phyloP scores from a whole-genome alignment of 2,329 filamentous ascomycete genomes.

The Colletotrichum sidae region DNA sequence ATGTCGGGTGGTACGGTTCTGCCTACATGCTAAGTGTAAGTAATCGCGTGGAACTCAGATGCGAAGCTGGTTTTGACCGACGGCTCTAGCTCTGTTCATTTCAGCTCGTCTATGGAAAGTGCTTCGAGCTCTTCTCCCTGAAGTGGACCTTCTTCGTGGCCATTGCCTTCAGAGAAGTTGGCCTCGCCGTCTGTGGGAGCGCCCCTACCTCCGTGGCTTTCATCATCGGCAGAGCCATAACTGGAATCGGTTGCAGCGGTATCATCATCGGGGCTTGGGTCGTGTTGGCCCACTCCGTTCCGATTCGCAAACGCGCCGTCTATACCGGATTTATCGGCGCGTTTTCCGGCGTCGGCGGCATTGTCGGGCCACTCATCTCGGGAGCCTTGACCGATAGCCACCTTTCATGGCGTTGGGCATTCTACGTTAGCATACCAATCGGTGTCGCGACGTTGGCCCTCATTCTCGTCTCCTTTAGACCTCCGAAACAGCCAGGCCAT shows the following conservation, averaged over 20 bases:
- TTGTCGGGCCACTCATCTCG: conserved; percentile 42
- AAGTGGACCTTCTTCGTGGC: conserved; percentile 43
- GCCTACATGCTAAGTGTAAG: conserved; percentile 57
- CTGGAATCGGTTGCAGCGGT: conserved; percentile 51
- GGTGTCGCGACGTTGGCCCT: conserved; percentile 40
- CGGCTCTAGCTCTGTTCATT: conserved; percentile 36
- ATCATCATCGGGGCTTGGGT: conserved; percentile 48
- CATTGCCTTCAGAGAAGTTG: conserved; percentile 42
- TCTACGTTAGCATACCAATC: conserved; percentile 44
- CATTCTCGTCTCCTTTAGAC: conserved; percentile 43
- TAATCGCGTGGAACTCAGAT: conserved; percentile 33
- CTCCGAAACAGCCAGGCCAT: conserved; percentile 9
- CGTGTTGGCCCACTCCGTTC: conserved; percentile 53
- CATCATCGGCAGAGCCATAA: conserved; percentile 51
- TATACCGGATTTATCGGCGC: conserved; percentile 52
- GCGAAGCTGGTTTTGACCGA: background rate
- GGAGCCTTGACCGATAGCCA: conserved; percentile 44
- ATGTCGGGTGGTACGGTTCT: conserved; percentile 68
- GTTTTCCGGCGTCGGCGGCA: conserved; percentile 51
- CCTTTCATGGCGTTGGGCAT: conserved; percentile 48
- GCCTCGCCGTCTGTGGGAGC: conserved; percentile 41
- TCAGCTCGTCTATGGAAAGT: conserved; percentile 45
- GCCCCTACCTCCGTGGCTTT: conserved; percentile 48
- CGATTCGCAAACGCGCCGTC: conserved; percentile 46
- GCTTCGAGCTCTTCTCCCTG: conserved; percentile 45